Base-by-base conservation (phyloP, 495 filamentous ascomycete genomes). In the Xylaria palmicola region DNA sequence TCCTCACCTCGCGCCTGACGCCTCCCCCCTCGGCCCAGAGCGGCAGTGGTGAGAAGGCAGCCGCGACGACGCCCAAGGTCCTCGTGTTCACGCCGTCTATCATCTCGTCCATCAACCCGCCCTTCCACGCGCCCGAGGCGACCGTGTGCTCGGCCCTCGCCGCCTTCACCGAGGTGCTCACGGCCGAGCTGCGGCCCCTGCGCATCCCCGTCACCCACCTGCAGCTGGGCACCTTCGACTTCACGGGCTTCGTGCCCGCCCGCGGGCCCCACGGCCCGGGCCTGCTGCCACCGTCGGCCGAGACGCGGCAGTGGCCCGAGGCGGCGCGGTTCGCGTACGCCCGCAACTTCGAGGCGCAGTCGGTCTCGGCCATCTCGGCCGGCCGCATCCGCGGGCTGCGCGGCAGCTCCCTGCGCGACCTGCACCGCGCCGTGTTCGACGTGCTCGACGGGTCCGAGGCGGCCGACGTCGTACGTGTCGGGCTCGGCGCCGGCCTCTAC, bases 361-460 rank as follows among this genome's bases (percentile, higher is more conserved):
- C 73, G 26, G 62, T 68, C 9, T 81, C 75, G 36, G 76, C 72
- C 49, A 79, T 78, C 66, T 72, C 67, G 57, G 71, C 72, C 6
- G 67, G 79, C 55, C 63, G 77, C 66, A 75, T 80, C 64, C 67
- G 75, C 53, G 75, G 76, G 1, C 56, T 81, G 19, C 82, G 81
- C 24, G 92, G 91, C 6, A 90, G 83, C 44, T 83, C 86, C 4
- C 75, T 92, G 32, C 78, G 90, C 22, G 87, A 88, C 55, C 77
- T 98, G 58, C 90, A 97, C 67, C 83, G 90, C 62, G 87, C 90
- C 8, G 86, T 98, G 19, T 91, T 96, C 69, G 95, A 98, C 73
- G 89, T 92, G 24, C 87, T 91, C 62, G 75, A 78, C 49, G 78
- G 77, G 8, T 76, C 70, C 1, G 70, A 72, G 53, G 75, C 75